Evolutionary conservation across 805 yeast species (phyloP), one percentile per base, ranked within the genome.

Genomic region (Torulaspora maleeae): DNA sequence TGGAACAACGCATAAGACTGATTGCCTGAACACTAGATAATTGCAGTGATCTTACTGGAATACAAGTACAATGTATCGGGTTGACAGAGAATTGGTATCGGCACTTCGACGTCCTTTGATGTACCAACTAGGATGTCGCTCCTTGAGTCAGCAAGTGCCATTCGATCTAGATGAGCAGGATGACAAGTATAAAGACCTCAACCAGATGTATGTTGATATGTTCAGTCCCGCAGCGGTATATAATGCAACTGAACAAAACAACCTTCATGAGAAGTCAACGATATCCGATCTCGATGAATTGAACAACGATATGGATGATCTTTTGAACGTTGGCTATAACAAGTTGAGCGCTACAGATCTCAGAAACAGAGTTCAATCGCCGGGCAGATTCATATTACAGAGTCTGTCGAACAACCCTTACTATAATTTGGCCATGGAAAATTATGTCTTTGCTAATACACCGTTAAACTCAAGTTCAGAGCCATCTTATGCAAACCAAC

Each of bases 341-440:
- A 30, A 27, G 6, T 27, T 60, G 19, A 44, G 52, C 15, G 45
- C 53, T 12, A 16, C 36, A 9, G 55, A 64, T 27, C 48, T 67
- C 3, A 50, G 59, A n/a, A 35, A 53, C 1, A 40, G 51, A 7
- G 61, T 64, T 3, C 52, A 52, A 33, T 53, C 56, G n/a, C 82
- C 87, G 4, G 65, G 81, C 15, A 69, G 82, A 1, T 71, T 86
- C 27, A 60, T 82, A 0, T 79, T 95, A 0, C 67, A 67, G 20
- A 69, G 69, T 43, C 15, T 53, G 17, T 62, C 83, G 9, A 60
- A 68, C 2, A 75, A 84, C 54, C 98, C 98, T 1, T 80, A 72
- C 56, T 55, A 79, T 41, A 93, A 93, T 59, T 69, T 93, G 12
- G 88, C 96, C 1, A 56, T 89, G 4, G 99, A 93, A 56, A 84